Base-by-base conservation (phyloP, 1,284 basidiomycete genomes). In the Lentinus polychrous region DNA sequence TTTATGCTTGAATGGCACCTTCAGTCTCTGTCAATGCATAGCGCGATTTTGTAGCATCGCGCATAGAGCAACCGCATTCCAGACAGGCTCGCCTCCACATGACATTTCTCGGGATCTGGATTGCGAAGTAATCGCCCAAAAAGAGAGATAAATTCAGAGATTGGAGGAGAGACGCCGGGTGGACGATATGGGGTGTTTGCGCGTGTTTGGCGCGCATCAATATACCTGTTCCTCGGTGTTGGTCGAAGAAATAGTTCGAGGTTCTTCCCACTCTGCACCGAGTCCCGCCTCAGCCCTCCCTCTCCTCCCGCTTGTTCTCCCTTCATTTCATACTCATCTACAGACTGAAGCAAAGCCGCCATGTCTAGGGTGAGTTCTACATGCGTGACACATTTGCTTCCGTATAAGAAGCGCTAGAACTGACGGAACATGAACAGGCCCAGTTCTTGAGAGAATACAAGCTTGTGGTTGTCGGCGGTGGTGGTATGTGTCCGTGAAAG, bases 401-500 rank as follows among this genome's bases (percentile, higher is more conserved):
- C 18, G 14, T 14, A 7, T 14, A 8, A n/a, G 39, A n/a, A 20
- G 14, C 39, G 39, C 39, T 20, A 18, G 22, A 14, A 20, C 31
- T n/a, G 24, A 20, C 10, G 17, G 17, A 22, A 20, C 20, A 22
- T 14, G 39, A 40, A 20, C 22, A 40, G 39, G 39, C 39, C 6
- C 5, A 93, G 66, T 94, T 95, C 73, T 72, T 95, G 67, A 77
- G 92, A 63, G 93, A 96, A 68, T 95, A 95, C 74, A 94, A 94
- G 75, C 83, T 97, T 55, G 95, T 99, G 55, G 94, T 97, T 54
- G 94, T 98, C 55, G 94, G 94, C 50, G 94, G 94, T 66, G 95
- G 94, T 81, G 94, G 94, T 88, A 60, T 65, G 85, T 75, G 44
- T 51, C 39, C 42, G 18, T 52, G 32, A 35, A 49, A 31, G n/a